Percentiles rank a stretch among this genome's conserved stretches.
These are phyloP conservation scores for Beauveria australis DNA, from an alignment of 2,329 filamentous ascomycete species.

Conservation along the genomic window DNA sequence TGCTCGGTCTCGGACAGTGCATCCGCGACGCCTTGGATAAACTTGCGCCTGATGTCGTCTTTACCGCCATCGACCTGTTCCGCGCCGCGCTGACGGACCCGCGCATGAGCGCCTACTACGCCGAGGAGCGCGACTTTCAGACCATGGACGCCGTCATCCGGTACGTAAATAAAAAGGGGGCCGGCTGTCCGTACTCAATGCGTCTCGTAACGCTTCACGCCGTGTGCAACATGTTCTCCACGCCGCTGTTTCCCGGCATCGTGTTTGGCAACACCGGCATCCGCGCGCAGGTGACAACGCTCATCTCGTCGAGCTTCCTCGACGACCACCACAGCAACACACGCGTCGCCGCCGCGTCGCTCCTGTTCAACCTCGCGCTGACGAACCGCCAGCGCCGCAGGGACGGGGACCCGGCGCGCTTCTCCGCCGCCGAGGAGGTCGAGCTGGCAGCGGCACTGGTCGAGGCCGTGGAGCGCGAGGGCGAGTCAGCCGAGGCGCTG, in stretches of 20 bases:
- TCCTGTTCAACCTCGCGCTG: constrained; percentile 74
- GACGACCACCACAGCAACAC: constrained; percentile 67
- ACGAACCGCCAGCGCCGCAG: constrained; percentile 59
- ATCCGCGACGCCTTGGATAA: constrained; percentile 45
- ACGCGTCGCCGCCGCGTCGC: constrained; percentile 70
- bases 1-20: constrained; percentile 56
- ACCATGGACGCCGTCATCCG: constrained; percentile 56
- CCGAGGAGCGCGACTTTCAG: constrained; percentile 60
- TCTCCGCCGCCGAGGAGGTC: constrained; percentile 65
- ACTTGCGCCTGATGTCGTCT: constrained; percentile 59
- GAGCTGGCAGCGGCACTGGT: constrained; percentile 75
- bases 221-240: constrained; percentile 76
- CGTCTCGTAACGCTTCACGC: constrained; percentile 78
- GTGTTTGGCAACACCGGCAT: constrained; percentile 46
- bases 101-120: constrained; percentile 73
- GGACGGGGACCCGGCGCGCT: constrained; percentile 44
- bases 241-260: constrained; percentile 59
- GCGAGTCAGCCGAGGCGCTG: constrained; percentile 59
- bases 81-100: constrained; percentile 69
- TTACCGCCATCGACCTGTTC: constrained; percentile 79
- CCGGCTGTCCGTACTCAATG: constrained; percentile 66
- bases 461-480: constrained; percentile 58
- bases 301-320: constrained; percentile 71
- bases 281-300: constrained; percentile 51
- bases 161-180: constrained; percentile 44